Conservation (phyloP, 768 basidiomycete genomes). For the Tylopilus cervinicoccineus region DNA sequence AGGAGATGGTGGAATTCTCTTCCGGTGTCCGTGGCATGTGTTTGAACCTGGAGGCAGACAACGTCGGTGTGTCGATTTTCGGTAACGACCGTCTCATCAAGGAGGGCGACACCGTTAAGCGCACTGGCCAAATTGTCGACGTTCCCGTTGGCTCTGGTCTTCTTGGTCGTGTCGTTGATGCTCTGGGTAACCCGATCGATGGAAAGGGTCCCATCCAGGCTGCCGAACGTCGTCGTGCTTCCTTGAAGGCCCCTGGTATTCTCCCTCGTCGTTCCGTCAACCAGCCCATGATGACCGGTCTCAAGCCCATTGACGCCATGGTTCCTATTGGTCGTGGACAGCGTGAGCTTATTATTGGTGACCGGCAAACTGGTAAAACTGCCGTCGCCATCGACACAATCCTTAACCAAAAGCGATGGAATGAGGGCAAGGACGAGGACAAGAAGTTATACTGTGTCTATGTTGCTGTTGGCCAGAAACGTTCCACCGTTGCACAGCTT, state of each 20-base stretch:
- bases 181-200: constrained; percentile 99
- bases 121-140: constrained; percentile 99
- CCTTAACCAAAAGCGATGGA: constrained; percentile 99
- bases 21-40: constrained; percentile 99
- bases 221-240: constrained; percentile 92
- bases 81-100: constrained; percentile 97
- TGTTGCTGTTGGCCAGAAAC: constrained; percentile 98
- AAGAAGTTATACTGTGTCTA: constrained; percentile 99
- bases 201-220: constrained; percentile 97
- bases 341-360: constrained; percentile 99
- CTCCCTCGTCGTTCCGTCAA: constrained; percentile 98
- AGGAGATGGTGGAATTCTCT: constrained; percentile 99
- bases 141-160: constrained; percentile 97
- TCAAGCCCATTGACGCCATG: constrained; percentile 99
- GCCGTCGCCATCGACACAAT: constrained; percentile 99
- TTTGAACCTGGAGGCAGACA: constrained; percentile 99
- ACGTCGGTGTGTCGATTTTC: constrained; percentile 99
- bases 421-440: constrained; percentile 92
- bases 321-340: constrained; percentile 99
- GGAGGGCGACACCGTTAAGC: constrained; percentile 99
- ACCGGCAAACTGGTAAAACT: constrained; percentile 99
- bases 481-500: constrained; percentile 98
- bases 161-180: constrained; percentile 98
- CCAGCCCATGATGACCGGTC: constrained; percentile 99
- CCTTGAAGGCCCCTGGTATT: constrained; percentile 98